Conservation (phyloP, 352 stramenopile genomes). For the Phytophthora litchii region DNA sequence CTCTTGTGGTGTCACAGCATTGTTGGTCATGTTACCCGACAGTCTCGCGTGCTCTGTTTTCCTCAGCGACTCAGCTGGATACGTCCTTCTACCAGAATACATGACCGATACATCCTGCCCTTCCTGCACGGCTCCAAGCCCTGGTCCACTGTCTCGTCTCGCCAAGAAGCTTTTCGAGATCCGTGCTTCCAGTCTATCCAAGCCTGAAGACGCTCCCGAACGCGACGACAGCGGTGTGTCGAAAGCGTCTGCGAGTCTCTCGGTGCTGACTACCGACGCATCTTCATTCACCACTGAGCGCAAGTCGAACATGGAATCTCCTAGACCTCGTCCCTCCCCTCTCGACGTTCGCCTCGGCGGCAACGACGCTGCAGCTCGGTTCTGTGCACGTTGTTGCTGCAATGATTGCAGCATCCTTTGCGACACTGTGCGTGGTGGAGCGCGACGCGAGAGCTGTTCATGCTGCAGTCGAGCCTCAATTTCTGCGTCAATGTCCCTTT, state of each 20-base stretch:
- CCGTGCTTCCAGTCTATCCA: conserved; percentile 67
- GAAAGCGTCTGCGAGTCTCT: conserved; percentile 20
- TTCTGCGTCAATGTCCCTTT: conserved; percentile 76
- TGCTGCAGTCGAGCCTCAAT: conserved; percentile 63
- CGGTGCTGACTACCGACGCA: conserved; percentile 11
- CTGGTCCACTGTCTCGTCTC: conserved; percentile 29
- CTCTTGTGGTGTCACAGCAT: conserved; percentile 21
- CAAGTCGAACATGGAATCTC: conserved; percentile 19
- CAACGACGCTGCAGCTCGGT: conserved; percentile 11
- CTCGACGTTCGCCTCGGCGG: conserved; percentile 2
- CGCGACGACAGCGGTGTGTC: conserved; percentile 35
- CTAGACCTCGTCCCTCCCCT: not conserved
- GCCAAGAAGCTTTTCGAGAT: conserved; percentile 61
- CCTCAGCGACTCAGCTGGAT: conserved; percentile 63
- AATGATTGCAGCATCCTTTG: conserved; percentile 69
- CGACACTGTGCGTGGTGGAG: conserved; percentile 47
- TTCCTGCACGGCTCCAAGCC: conserved; percentile 24
- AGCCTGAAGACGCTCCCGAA: conserved; percentile 39
- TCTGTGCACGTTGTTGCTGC: conserved; percentile 42
- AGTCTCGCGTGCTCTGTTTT: conserved; percentile 47
- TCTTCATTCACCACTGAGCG: conserved; percentile 11
- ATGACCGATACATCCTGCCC: conserved; percentile 48
- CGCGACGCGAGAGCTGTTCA: not conserved
- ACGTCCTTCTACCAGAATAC: conserved; percentile 71
- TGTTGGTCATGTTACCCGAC: conserved; percentile 36